Conservation (phyloP, 345 rosid genomes). For the Erysimum cheiranthoides region DNA sequence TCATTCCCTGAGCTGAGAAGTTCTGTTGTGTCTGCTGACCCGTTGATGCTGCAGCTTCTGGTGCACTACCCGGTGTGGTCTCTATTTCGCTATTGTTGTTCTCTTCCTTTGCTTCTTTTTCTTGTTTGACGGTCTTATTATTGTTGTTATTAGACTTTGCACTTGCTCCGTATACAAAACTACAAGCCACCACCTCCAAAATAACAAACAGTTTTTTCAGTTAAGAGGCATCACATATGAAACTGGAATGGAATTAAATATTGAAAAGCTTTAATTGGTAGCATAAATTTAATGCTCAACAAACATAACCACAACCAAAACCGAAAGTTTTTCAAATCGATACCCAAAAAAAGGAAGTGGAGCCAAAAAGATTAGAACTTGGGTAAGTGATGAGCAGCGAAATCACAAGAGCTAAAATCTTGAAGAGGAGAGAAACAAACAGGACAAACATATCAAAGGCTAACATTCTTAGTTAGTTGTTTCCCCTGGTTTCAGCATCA, state of each 20-base stretch:
- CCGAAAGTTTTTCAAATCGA: no score
- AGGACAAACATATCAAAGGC: neutral
- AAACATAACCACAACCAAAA: slow-evolving; percentile 1
- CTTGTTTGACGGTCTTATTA: slow-evolving; percentile 49
- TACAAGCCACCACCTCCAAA: slow-evolving; percentile 86
- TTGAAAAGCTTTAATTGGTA: neutral
- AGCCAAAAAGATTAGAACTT: neutral
- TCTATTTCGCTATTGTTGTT: slow-evolving; percentile 44
- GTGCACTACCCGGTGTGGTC: slow-evolving; percentile 46
- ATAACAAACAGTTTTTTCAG: slow-evolving; percentile 2
- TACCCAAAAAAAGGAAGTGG: no score
- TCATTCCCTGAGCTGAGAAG: slow-evolving; percentile 55
- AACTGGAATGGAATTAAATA: neutral
- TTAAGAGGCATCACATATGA: slow-evolving; percentile 10
- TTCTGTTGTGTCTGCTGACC: slow-evolving; percentile 49
- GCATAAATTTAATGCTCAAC: neutral
- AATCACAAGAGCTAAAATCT: neutral
- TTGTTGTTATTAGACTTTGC: slow-evolving; percentile 47
- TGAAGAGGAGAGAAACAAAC: slow-evolving; percentile 11
- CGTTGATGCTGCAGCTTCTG: slow-evolving; percentile 40
- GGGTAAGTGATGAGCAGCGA: neutral
- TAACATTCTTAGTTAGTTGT: neutral
- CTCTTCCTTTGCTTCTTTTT: slow-evolving; percentile 55
- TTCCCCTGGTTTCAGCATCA: neutral
- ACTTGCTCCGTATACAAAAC: slow-evolving; percentile 73